Evolutionary conservation across 2,329 filamentous ascomycete genomes (phyloP), one percentile per base, ranked within the genome.

Genomic region (Penicillium psychrosexuale): DNA sequence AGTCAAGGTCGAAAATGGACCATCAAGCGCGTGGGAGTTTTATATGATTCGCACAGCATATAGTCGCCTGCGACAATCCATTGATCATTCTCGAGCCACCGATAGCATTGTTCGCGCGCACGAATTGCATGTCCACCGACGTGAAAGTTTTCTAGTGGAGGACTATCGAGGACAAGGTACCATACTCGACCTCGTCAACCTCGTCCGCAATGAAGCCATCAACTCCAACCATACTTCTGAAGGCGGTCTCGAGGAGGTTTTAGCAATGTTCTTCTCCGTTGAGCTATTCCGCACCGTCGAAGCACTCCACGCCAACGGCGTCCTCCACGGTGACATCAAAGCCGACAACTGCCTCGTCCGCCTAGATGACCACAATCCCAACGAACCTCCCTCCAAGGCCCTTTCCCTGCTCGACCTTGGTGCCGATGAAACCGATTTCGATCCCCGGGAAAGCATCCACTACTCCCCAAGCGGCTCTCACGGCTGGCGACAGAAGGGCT

Each of bases 261-360:
- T 97, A 2, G 90, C 89, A 64, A 97, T 97, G 91, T 97, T 97
- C 79, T 96, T 97, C 76, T 83, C 90, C 8, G 81, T 97, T 57
- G 94, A 99, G 74, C 82, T 99, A 7, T 82, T 99, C 64, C 89
- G 94, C 47, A 96, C 91, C 0, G 83, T 96, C 3, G 94, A 97
- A 75, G 87, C 88, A 0, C 80, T 99, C 22, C 94, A 99, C 73
- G 71, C 84, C 3, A 88, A 88, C 62, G 83, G 85, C 3, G 80
- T 99, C 54, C 79, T 97, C 43, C 94, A 99, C 69, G 94, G 94
- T 37, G 94, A 99, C 68, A 81, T 99, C 63, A 99, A 99, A 76
- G 86, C 89, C 1, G 94, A 99, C 75, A 99, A 99, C 70, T 93
- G 95, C 64, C 84, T 99, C 2, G 84, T 97, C 4, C 89, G 94